Conservation (phyloP, 2,329 filamentous ascomycete species). For the Ceratocystis albifundus region DNA sequence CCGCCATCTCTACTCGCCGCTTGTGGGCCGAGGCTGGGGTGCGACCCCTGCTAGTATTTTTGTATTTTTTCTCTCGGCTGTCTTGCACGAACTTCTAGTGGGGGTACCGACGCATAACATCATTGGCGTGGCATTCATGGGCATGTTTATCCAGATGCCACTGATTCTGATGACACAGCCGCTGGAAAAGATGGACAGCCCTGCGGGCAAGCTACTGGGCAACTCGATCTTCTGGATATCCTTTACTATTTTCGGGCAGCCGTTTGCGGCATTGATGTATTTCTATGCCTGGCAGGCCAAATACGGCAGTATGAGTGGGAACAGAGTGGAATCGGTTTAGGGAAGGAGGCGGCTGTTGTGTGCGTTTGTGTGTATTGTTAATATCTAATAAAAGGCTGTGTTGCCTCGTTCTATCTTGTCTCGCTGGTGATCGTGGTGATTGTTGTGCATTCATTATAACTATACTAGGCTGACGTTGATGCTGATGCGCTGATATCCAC, state of each 20-base stretch:
- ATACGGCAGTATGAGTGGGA: slow-evolving; percentile 67
- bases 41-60: slow-evolving; percentile 57
- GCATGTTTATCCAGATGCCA: slow-evolving; percentile 88
- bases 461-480: no score
- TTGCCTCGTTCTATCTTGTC: neutral
- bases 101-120: slow-evolving; percentile 91
- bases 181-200: slow-evolving; percentile 65
- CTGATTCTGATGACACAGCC: slow-evolving; percentile 71
- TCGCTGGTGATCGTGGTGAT: no score
- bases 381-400: neutral
- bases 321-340: slow-evolving; percentile 25
- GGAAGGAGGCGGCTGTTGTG: no score
- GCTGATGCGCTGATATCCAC: no score
- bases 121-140: slow-evolving; percentile 81
- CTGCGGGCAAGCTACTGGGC: slow-evolving; percentile 66
- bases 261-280: slow-evolving; percentile 80
- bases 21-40: slow-evolving; percentile 74
- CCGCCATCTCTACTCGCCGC: slow-evolving; percentile 78
- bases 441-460: no score
- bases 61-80: slow-evolving; percentile 79
- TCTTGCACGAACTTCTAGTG: slow-evolving; percentile 85
- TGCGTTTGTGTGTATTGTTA: neutral
- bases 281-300: slow-evolving; percentile 99
- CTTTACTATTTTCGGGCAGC: slow-evolving; percentile 91
- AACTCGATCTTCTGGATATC: slow-evolving; percentile 95